A percentile compares a stretch with the other conserved stretches of the same genome.
phyloP scores from a whole-genome alignment of 1,139 yeast species.

The Diutina rugosa region DNA sequence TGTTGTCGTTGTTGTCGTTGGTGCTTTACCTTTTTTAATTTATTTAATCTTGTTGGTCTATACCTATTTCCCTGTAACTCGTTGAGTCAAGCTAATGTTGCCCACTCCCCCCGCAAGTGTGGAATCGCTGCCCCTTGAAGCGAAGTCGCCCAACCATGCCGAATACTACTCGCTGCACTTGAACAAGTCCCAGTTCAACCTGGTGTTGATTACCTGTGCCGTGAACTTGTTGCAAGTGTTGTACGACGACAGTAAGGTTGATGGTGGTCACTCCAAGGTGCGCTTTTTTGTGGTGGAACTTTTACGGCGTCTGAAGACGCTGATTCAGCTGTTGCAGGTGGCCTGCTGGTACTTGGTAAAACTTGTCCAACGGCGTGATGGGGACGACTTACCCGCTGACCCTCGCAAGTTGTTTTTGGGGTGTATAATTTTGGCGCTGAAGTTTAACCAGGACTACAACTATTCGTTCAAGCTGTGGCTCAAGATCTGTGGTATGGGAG shows the following conservation, averaged over 20 bases:
- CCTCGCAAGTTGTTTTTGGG: conserved; percentile 59
- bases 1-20: not conserved
- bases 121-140: not conserved
- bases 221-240: not conserved
- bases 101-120: not conserved
- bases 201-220: not conserved
- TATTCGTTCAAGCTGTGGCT: conserved; percentile 67
- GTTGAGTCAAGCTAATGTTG: not conserved
- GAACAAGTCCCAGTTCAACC: not conserved
- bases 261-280: conserved; percentile 10
- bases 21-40: not conserved
- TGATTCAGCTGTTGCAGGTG: conserved; percentile 52
- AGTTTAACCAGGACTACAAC: conserved; percentile 63
- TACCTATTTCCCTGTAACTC: not conserved
- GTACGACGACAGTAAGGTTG: not conserved
- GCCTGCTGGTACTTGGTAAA: conserved; percentile 51
- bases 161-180: not conserved
- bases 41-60: not conserved
- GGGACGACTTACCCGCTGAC: conserved; percentile 18
- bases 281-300: conserved; percentile 48
- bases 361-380: conserved; percentile 15
- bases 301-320: conserved; percentile 54
- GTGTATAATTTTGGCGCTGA: conserved; percentile 55
- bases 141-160: not conserved
- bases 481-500: conserved; percentile 47